Base-by-base conservation (phyloP, 257 asterid genomes). In the Capsicum rhomboideum region DNA sequence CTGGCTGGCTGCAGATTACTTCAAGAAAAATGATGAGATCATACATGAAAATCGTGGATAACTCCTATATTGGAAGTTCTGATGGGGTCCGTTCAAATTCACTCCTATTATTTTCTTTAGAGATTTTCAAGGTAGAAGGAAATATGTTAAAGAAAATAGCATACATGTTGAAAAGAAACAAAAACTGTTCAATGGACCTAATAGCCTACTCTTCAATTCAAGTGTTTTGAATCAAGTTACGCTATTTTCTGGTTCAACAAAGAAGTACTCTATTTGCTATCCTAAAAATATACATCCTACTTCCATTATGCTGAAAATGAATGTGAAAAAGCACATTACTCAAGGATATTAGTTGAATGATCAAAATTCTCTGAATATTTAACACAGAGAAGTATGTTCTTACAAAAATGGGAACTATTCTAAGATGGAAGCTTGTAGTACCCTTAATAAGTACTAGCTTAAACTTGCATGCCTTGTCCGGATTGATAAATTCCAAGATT, bases 41-140 rank as follows among this genome's bases (percentile, higher is more conserved):
- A 10, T 92, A 91, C 86, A 89, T 92, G 94, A 86, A 79, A 83
- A 85, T 90, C 92, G 88, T 92, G 7, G 94, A 92, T 75, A 83
- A 53, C 72, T 88, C 94, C 83, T 88, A 89, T 85, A 84, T 92
- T 20, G 91, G 93, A 82, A 92, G 86, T 90, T 92, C 93, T 2
- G 92, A 92, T 34, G 89, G 91, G 92, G 96, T 92, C 82, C 56
- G 85, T 52, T 79, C 20, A 13, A 28, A 58, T 56, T 13, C 72
- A 29, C n/a, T n/a, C n/a, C n/a, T n/a, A 21, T 46, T 46, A 0
- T 74, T 46, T 8, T 0, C 71, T 12, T 11, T 63, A 63, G 34
- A 10, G 40, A n/a, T n/a, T n/a, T n/a, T n/a, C n/a, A n/a, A n/a
- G n/a, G n/a, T n/a, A n/a, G n/a, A n/a, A n/a, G n/a, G n/a, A n/a